These are phyloP conservation scores for Fomes fomentarius DNA, from an alignment of 1,284 basidiomycete species.

Conservation along the genomic window DNA sequence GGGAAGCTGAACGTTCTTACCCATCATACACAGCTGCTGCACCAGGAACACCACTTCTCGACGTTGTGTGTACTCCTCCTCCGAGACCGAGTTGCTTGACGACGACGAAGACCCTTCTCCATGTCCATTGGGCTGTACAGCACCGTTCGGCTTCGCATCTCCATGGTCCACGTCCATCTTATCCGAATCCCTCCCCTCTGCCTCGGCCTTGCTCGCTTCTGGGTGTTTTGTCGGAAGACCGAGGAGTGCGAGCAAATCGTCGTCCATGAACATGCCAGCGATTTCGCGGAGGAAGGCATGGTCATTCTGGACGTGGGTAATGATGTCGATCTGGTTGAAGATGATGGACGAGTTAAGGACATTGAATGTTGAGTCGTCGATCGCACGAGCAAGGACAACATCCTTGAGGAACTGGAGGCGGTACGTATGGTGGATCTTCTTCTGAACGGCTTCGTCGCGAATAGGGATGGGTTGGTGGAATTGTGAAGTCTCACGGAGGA, in stretches of 20 bases:
- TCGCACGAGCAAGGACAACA: constrained; percentile 91
- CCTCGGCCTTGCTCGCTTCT: constrained; percentile 29
- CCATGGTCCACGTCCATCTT: constrained; percentile 44
- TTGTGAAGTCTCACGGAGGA: constrained; percentile 78
- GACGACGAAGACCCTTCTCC: constrained; percentile 22
- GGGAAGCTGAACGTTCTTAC: constrained; percentile 93
- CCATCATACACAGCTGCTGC: constrained; percentile 94
- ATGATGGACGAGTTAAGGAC: constrained; percentile 97
- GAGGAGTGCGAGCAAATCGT: constrained; percentile 51
- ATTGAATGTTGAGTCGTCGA: constrained; percentile 97
- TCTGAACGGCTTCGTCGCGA: constrained; percentile 70
- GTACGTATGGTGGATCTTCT: constrained; percentile 96
- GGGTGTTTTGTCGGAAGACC: constrained; percentile 33
- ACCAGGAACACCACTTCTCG: constrained; percentile 85
- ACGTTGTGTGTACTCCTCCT: constrained; percentile 51
- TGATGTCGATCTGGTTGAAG: constrained; percentile 99
- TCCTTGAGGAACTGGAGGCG: constrained; percentile 97
- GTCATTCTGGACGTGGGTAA: constrained; percentile 86
- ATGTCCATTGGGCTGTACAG: constrained; percentile 30
- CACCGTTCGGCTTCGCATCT: constrained; percentile 27
- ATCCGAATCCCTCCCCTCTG: constrained; percentile 29
- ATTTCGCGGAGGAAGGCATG: constrained; percentile 78
- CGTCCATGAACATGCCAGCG: constrained; percentile 77
- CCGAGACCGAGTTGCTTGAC: constrained; percentile 37
- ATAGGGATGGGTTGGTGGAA: constrained; percentile 90